Evolutionary conservation across 345 rosid genomes (phyloP).

Genomic region (Diplotaxis tenuifolia): DNA sequence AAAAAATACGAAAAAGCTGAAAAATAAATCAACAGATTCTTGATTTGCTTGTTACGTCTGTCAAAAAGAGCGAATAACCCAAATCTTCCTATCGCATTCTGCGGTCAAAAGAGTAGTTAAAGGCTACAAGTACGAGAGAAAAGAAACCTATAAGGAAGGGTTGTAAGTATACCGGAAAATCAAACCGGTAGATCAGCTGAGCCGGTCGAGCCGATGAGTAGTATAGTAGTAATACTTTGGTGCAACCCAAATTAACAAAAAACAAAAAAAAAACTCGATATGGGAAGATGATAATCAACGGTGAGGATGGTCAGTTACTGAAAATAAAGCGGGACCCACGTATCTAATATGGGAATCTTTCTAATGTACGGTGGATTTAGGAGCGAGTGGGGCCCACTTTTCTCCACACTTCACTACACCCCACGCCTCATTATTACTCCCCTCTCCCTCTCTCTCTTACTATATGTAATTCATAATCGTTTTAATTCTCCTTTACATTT

Average conservation of each 20-base stretch:
- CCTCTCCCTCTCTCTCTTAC: not conserved
- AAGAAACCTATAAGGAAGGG: slow-evolving; percentile 7
- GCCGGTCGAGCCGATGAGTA: slow-evolving; percentile 19
- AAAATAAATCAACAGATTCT: slow-evolving; percentile 14
- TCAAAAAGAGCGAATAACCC: slow-evolving; percentile 10
- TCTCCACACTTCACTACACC: slow-evolving; percentile 8
- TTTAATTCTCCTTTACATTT: slow-evolving; percentile 6
- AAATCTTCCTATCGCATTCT: slow-evolving; percentile 6
- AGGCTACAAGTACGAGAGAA: slow-evolving; percentile 8
- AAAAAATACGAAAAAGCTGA: not conserved
- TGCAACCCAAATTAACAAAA: not conserved
- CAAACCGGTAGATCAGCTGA: slow-evolving; percentile 20
- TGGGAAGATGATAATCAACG: slow-evolving; percentile 36
- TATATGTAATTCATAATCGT: not conserved
- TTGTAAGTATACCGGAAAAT: not conserved
- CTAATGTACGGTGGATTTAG: slow-evolving; percentile 31
- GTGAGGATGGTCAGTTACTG: slow-evolving; percentile 39
- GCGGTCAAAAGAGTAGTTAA: slow-evolving; percentile 31
- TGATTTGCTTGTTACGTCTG: slow-evolving; percentile 35
- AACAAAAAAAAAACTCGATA: not conserved
- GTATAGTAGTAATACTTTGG: not conserved
- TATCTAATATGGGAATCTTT: slow-evolving; percentile 44
- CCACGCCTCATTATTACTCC: slow-evolving; percentile 37
- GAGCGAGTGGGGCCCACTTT: slow-evolving; percentile 20
- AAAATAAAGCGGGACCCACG: slow-evolving; percentile 18